These are phyloP conservation scores for Trichoderma koningiopsis DNA, from an alignment of 2,329 filamentous ascomycete species.

Conservation along the genomic window DNA sequence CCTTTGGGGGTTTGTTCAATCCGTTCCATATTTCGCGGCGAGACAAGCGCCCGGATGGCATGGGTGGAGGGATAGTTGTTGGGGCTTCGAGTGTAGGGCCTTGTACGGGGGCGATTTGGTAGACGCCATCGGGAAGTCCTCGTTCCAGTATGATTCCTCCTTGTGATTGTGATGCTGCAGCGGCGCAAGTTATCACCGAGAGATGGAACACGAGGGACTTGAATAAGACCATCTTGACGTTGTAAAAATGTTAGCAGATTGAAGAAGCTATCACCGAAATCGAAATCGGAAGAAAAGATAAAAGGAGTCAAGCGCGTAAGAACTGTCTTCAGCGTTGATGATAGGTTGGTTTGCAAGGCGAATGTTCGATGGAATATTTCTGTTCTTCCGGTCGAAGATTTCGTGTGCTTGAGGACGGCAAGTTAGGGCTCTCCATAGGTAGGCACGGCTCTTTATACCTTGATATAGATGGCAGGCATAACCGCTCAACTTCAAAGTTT, in stretches of 20 bases:
- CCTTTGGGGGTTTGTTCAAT: too few relatives aligned
- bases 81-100: background rate
- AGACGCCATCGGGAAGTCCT: constrained; percentile 3
- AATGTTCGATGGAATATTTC: background rate
- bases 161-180: background rate
- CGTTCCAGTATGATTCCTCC: background rate
- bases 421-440: background rate
- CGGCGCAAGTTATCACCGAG: background rate
- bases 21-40: background rate
- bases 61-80: background rate
- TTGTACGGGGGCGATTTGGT: background rate
- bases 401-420: background rate
- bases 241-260: background rate
- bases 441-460: background rate
- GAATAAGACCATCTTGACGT: background rate
- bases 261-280: background rate
- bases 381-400: background rate
- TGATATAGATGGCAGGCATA: background rate
- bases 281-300: background rate
- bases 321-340: background rate
- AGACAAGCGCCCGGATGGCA: background rate
- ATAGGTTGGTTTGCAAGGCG: background rate
- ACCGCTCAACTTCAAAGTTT: background rate
- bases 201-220: too few relatives aligned
- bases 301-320: background rate